phyloP scores from a whole-genome alignment of 441 rosid genomes.

The Capsella rubella region DNA sequence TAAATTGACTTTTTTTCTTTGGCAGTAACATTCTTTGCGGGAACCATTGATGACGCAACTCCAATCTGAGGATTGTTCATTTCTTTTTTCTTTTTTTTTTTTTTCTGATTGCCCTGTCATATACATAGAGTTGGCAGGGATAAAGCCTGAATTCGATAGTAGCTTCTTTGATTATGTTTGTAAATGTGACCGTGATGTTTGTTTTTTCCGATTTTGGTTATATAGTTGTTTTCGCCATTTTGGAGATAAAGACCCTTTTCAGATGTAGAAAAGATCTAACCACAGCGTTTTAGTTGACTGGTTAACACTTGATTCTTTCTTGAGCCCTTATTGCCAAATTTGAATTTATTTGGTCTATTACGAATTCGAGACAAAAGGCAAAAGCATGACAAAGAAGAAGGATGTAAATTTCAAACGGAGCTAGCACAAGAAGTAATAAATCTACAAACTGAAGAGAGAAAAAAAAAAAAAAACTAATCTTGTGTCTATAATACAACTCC shows the following conservation, averaged over 20 bases:
- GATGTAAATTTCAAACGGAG: neutral
- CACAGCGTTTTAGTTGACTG: no score
- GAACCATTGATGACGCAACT: neutral
- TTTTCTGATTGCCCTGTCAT: neutral
- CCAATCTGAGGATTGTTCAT: neutral
- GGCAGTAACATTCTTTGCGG: neutral
- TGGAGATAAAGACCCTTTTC: no score
- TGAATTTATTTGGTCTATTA: no score
- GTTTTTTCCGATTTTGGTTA: no score
- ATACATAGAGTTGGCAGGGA: no score
- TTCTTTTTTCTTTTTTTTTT: neutral
- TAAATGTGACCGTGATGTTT: no score
- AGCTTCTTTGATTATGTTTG: no score
- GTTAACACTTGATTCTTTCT: no score
- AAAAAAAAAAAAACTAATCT: neutral
- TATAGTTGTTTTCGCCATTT: no score
- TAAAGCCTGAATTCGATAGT: neutral
- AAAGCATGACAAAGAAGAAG: neutral
- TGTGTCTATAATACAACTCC: slow-evolving; percentile 25
- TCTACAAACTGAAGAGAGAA: neutral
- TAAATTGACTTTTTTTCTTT: neutral
- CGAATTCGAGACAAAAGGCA: no score
- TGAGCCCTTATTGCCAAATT: no score
- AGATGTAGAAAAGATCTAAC: no score
- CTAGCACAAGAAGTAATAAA: slow-evolving; percentile 8